phyloP scores from a whole-genome alignment of 306 rosid genomes.

The Dalbergia cochinchinensis region DNA sequence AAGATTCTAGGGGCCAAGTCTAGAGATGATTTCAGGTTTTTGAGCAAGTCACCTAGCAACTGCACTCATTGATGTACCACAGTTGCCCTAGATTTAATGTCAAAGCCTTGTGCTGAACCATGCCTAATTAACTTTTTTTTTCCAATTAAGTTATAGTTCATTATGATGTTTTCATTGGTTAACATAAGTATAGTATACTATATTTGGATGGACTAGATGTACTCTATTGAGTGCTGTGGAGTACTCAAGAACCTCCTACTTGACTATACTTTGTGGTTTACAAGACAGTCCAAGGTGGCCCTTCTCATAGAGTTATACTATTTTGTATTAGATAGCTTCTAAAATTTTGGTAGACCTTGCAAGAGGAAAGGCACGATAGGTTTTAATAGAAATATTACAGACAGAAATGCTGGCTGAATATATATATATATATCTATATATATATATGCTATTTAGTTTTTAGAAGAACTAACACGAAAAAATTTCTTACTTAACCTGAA shows the following conservation, averaged over 20 bases:
- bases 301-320: not conserved
- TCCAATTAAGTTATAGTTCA: not conserved
- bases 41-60: not conserved
- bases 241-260: not conserved
- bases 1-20: constrained; percentile 3
- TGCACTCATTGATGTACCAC: constrained; percentile 7
- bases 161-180: constrained; percentile 3
- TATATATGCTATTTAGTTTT: not conserved
- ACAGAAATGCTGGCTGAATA: not conserved
- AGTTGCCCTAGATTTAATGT: constrained; percentile 1
- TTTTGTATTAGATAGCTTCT: not conserved
- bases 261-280: not conserved
- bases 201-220: not conserved
- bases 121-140: not conserved
- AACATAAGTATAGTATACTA: not conserved
- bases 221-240: not conserved
- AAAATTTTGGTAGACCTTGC: not conserved
- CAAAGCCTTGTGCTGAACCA: constrained; percentile 4
- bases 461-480: not conserved
- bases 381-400: not conserved
- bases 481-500: not conserved
- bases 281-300: not conserved
- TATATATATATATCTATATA: not conserved
- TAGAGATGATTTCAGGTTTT: not conserved
- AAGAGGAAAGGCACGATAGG: not conserved